Percentiles rank a stretch among this genome's conserved stretches.
Evolutionary conservation across 352 stramenopile genomes (phyloP).

Genomic region (Thraustotheca clavata): DNA sequence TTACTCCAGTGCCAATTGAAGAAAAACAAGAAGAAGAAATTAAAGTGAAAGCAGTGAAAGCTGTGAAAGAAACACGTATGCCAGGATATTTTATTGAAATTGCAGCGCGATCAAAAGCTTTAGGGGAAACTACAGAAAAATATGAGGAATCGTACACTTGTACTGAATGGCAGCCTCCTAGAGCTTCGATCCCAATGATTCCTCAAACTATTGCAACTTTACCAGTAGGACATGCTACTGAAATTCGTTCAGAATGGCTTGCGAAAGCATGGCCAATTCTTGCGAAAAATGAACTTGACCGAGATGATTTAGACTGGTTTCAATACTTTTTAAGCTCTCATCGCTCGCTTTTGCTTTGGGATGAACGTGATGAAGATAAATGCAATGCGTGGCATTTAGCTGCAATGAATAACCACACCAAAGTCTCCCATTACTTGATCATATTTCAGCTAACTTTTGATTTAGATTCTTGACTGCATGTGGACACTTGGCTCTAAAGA

Average conservation of each 20-base stretch:
- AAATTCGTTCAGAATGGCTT: slow-evolving; percentile 1
- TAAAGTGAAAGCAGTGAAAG: too few species aligned
- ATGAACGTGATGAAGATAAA: slow-evolving; percentile 19
- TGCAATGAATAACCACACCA: slow-evolving; percentile 2
- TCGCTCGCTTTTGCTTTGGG: slow-evolving; percentile 12
- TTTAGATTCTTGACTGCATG: slow-evolving; percentile 7
- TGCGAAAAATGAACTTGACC: not conserved
- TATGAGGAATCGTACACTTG: not conserved
- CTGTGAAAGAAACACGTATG: not conserved
- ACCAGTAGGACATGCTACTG: not conserved
- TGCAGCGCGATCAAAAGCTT: slow-evolving; percentile 14
- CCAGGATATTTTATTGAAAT: slow-evolving; percentile 15
- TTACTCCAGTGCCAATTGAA: too few species aligned
- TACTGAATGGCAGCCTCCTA: not conserved
- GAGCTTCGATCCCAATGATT: not conserved
- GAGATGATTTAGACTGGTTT: not conserved
- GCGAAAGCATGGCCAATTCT: not conserved
- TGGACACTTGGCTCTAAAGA: not conserved
- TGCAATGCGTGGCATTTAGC: slow-evolving; percentile 18
- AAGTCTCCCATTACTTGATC: not conserved
- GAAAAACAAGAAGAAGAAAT: too few species aligned
- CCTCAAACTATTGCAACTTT: not conserved
- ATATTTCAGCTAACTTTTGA: not conserved
- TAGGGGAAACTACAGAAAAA: not conserved
- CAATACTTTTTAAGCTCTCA: not conserved